Percentiles rank a stretch among this genome's conserved stretches.
Evolutionary conservation across 2,329 filamentous ascomycete genomes (phyloP).

Genomic region (Thermoascus crustaceus): DNA sequence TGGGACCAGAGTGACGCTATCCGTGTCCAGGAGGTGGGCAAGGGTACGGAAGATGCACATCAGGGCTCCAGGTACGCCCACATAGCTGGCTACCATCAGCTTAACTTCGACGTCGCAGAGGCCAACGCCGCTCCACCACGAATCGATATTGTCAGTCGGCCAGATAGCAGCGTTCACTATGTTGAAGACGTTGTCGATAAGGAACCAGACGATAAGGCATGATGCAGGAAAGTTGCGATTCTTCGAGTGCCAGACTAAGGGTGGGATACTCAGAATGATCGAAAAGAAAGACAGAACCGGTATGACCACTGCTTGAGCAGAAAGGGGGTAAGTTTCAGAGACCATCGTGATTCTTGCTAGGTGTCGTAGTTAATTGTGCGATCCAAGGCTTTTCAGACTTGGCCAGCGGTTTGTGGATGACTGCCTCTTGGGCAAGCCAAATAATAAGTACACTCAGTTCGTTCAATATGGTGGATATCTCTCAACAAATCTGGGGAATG

Average conservation of each 20-base stretch:
- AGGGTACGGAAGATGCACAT: constrained; percentile 54
- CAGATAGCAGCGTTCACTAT: constrained; percentile 58
- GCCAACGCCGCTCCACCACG: constrained; percentile 51
- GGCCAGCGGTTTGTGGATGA: too few relatives aligned
- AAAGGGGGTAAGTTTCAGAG: too few relatives aligned
- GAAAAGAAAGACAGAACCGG: constrained; percentile 44
- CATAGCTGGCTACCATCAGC: constrained; percentile 45
- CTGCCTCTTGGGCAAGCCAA: too few relatives aligned
- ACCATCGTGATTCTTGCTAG: too few relatives aligned
- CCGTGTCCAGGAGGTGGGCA: constrained; percentile 52
- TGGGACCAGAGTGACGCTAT: constrained; percentile 45
- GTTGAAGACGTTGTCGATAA: constrained; percentile 50
- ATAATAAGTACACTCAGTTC: too few relatives aligned
- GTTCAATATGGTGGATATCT: too few relatives aligned
- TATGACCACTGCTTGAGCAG: constrained; percentile 31
- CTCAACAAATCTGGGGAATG: too few relatives aligned
- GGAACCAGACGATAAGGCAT: constrained; percentile 49
- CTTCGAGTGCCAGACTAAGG: constrained; percentile 52
- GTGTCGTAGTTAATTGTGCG: too few relatives aligned
- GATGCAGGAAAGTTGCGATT: constrained; percentile 54
- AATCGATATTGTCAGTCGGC: constrained; percentile 47
- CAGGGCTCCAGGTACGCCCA: constrained; percentile 46
- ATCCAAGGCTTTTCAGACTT: too few relatives aligned
- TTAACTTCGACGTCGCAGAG: constrained; percentile 60
- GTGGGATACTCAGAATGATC: constrained; percentile 47